A percentile compares a stretch with the other conserved stretches of the same genome.
Evolutionary conservation across 1,139 yeast genomes (phyloP).

Genomic region (Trichomonascaceae sp.): DNA sequence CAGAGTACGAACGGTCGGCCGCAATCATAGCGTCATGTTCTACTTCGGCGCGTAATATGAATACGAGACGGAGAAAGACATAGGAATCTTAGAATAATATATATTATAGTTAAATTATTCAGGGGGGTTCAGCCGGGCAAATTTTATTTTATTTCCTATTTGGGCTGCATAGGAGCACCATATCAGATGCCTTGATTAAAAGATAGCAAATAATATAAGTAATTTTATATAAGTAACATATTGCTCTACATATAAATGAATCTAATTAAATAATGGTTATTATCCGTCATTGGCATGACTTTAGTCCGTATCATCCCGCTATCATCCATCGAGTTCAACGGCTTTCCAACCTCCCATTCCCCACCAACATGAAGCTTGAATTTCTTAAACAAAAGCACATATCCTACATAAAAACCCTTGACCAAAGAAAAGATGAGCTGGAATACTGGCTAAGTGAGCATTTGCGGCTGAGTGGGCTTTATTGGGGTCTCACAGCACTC

Average conservation of each 20-base stretch:
- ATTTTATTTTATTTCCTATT: neutral
- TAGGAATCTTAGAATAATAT: no score
- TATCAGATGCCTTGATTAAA: no score
- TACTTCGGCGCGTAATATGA: neutral
- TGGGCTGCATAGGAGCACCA: no score
- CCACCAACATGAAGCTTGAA: neutral
- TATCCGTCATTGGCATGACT: neutral
- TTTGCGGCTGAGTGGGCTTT: constrained; percentile 77
- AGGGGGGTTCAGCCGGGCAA: no score
- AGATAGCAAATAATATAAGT: no score
- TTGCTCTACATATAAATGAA: no score
- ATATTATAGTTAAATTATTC: no score
- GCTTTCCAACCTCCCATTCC: neutral
- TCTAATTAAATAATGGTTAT: no score
- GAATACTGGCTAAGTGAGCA: constrained; percentile 93
- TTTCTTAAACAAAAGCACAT: constrained; percentile 45
- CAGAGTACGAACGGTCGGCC: neutral
- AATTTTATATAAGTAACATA: no score
- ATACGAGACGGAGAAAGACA: no score
- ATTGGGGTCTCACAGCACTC: constrained; percentile 89
- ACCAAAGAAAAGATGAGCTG: constrained; percentile 47
- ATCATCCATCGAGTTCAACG: neutral
- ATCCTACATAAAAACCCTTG: constrained; percentile 45
- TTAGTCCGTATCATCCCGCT: no score
- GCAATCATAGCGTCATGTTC: neutral